Conservation (phyloP, 2,329 filamentous ascomycete genomes). For the Cyphellophora attinorum region DNA sequence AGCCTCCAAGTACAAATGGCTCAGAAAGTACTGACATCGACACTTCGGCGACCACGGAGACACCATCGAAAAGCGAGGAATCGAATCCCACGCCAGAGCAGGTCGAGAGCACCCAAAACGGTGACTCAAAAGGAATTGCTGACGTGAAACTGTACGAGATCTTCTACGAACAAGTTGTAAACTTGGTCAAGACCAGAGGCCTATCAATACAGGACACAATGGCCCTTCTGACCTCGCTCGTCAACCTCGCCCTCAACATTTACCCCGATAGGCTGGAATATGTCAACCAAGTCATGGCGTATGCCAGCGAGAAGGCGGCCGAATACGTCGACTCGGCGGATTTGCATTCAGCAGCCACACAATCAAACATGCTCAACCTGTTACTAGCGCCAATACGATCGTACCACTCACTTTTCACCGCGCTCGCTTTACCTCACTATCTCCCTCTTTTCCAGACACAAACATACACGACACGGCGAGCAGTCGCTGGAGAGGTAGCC, state of each 20-base stretch:
- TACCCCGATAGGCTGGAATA: conserved; percentile 77
- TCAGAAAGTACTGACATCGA: too few species aligned
- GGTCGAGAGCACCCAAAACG: too few species aligned
- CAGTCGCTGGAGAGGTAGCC: conserved; percentile 82
- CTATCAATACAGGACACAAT: conserved; percentile 92
- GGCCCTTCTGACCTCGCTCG: conserved; percentile 83
- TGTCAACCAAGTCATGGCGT: conserved; percentile 85
- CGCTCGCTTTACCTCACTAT: conserved; percentile 82
- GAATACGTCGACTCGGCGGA: conserved; percentile 94
- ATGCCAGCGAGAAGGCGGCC: conserved; percentile 74
- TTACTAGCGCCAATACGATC: conserved; percentile 83
- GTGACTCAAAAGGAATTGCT: conserved; percentile 30
- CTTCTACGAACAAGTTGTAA: conserved; percentile 92
- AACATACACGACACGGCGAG: conserved; percentile 81
- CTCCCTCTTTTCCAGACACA: conserved; percentile 83
- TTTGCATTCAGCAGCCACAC: conserved; percentile 75
- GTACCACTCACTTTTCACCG: conserved; percentile 94
- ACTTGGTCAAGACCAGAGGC: conserved; percentile 81
- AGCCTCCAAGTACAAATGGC: conserved; percentile 22
- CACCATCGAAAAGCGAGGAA: conserved; percentile 5
- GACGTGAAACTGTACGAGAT: conserved; percentile 91
- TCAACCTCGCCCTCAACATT: conserved; percentile 89
- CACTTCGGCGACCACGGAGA: conserved; percentile 1
- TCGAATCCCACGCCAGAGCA: conserved; percentile 15
- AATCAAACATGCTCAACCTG: conserved; percentile 79